Evolutionary conservation across 768 basidiomycete genomes (phyloP), one percentile per base, ranked within the genome.

Genomic region (Baorangia bicolor): DNA sequence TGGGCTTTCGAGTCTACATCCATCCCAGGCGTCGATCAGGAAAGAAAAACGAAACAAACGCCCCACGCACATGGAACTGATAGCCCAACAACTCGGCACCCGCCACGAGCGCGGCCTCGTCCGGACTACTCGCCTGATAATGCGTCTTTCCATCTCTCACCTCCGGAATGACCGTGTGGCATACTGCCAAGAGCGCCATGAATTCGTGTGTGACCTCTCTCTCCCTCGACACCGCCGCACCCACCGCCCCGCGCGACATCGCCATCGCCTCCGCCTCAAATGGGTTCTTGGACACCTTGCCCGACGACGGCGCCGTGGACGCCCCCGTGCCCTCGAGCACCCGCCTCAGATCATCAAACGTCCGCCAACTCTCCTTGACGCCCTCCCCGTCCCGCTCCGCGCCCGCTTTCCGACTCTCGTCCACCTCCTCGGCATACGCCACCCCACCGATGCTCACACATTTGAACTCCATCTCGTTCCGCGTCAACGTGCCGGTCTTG

Each of bases 161-260:
- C 74, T 98, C 97, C 2, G 97, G 97, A 64, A 98, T 98, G 62
- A 99, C 97, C 1, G 97, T 98, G 68, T 99, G 97, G 62, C 97
- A 99, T 33, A 98, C 94, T 2, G 96, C 89, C 47, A 98, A 78
- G 21, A 98, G 78, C 0, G 88, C 84, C 65, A 98, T 69, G 56
- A 94, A 88, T 64, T 93, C 90, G 57, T 76, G 72, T 41, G 89
- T 71, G 20, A 86, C 78, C 33, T 82, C 80, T 75, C 71, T 85
- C 81, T 58, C 68, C 51, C 47, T 64, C 44, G 48, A 37, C 18
- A 55, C 33, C 14, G 41, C 51, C 3, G 16, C n/a, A 13, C 53
- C 53, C 9, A 11, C 9, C 11, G 34, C 20, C 18, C 45, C 47
- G 30, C 31, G 33, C 10, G 28, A 41, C 45, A 5, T 41, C 2